These are phyloP conservation scores for Cryphonectria japonica DNA, from an alignment of 2,329 filamentous ascomycete genomes.

Conservation along the genomic window DNA sequence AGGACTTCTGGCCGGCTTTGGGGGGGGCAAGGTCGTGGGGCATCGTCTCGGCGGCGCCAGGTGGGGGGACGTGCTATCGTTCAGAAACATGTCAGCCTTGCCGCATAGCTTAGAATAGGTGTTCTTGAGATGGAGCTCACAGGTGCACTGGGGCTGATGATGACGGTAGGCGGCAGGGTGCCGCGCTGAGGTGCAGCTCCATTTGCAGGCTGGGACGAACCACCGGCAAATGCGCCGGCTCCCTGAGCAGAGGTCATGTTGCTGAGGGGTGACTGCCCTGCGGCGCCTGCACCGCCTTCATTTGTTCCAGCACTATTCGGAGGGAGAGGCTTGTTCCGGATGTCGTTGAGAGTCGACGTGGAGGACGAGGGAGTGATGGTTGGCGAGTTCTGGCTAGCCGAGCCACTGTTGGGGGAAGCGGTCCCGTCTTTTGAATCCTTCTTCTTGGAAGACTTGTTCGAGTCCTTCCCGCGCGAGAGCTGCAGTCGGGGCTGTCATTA, in stretches of 20 bases:
- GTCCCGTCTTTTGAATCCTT: slow-evolving; percentile 76
- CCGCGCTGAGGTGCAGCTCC: slow-evolving; percentile 66
- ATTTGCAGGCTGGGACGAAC: slow-evolving; percentile 49
- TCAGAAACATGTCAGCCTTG: slow-evolving; percentile 30
- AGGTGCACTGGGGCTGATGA: slow-evolving; percentile 93
- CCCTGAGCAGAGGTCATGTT: slow-evolving; percentile 29
- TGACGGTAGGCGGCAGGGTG: slow-evolving; percentile 79
- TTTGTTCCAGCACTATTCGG: slow-evolving; percentile 52
- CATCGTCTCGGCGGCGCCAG: slow-evolving; percentile 95
- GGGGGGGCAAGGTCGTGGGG: slow-evolving; percentile 94
- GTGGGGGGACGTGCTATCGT: slow-evolving; percentile 81
- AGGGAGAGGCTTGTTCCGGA: slow-evolving; percentile 79
- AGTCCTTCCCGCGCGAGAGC: slow-evolving; percentile 89
- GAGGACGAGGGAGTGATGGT: slow-evolving; percentile 83
- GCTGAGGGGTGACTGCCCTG: slow-evolving; percentile 37
- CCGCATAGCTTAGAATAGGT: neutral
- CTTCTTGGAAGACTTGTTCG: slow-evolving; percentile 81
- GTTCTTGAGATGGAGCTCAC: slow-evolving; percentile 56
- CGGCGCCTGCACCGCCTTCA: slow-evolving; percentile 45
- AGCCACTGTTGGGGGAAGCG: slow-evolving; percentile 71
- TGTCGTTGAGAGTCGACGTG: slow-evolving; percentile 82
- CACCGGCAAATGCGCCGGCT: slow-evolving; percentile 33
- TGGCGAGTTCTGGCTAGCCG: slow-evolving; percentile 60
- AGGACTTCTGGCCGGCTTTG: slow-evolving; percentile 86
- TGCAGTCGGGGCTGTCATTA: slow-evolving; percentile 45